These are phyloP conservation scores for Brassica balearica DNA, from an alignment of 441 rosid genomes.

Conservation along the genomic window DNA sequence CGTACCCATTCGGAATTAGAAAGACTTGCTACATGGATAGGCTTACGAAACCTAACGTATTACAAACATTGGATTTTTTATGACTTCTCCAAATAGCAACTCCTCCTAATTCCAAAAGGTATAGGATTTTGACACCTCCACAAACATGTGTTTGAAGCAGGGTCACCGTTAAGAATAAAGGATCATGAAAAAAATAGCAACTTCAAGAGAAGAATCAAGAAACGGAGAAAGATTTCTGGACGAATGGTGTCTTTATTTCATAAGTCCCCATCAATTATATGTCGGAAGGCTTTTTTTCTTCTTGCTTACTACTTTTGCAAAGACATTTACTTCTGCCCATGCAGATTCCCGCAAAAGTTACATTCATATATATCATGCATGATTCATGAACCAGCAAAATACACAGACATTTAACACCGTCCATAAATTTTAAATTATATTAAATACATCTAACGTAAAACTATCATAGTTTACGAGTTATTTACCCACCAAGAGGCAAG, in stretches of 20 bases:
- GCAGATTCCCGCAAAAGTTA: neutral
- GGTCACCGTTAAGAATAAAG: neutral
- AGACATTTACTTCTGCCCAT: neutral
- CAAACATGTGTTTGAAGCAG: conserved; percentile 14
- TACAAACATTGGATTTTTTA: neutral
- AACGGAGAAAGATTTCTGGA: too few relatives aligned
- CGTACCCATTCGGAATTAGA: neutral
- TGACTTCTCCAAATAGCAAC: neutral
- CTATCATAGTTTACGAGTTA: neutral
- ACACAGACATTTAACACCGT: neutral
- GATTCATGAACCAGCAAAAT: neutral
- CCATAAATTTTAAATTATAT: neutral
- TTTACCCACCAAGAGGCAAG: too few relatives aligned
- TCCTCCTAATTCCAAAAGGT: neutral
- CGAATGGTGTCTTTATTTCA: too few relatives aligned
- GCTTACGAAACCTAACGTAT: neutral
- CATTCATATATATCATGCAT: neutral
- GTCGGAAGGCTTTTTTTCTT: neutral
- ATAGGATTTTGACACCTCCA: conserved; percentile 26
- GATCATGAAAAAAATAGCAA: neutral
- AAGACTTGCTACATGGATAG: neutral
- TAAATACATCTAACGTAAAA: neutral
- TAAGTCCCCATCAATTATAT: neutral
- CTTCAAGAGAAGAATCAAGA: conserved; percentile 21
- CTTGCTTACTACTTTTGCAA: neutral